These are phyloP conservation scores for Aureobasidium sp. DNA, from an alignment of 2,329 filamentous ascomycete genomes.

Conservation along the genomic window DNA sequence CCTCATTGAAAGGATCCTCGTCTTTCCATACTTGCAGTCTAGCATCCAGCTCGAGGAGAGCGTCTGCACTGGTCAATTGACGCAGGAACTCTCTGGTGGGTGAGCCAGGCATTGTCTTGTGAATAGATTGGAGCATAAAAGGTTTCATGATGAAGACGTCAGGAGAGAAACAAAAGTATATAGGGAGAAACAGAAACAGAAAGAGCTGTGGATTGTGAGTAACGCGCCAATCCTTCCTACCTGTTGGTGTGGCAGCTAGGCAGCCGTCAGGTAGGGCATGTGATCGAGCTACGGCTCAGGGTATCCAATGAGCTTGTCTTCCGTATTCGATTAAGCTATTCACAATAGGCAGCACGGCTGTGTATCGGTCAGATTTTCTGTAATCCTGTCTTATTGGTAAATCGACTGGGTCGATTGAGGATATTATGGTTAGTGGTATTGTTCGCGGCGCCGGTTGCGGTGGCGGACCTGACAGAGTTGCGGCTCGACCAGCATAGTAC, in stretches of 20 bases:
- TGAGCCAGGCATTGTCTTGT: background rate
- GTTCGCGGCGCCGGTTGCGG: background rate
- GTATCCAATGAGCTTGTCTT: conserved; percentile 9
- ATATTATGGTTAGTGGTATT: background rate
- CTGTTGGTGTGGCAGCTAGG: conserved; percentile 7
- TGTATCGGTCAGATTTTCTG: background rate
- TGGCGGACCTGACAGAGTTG: background rate
- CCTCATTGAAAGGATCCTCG: background rate
- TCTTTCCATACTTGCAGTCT: background rate
- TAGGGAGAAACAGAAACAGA: background rate
- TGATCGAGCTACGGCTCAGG: background rate
- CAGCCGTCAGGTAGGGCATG: conserved; percentile 10
- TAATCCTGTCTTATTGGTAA: background rate
- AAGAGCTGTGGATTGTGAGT: background rate
- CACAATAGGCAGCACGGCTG: background rate
- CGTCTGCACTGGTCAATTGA: background rate
- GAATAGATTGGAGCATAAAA: background rate
- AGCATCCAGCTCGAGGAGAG: background rate
- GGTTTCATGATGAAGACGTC: background rate
- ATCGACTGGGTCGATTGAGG: background rate
- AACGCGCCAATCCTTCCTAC: conserved; percentile 5
- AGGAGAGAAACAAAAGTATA: background rate
- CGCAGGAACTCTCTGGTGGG: background rate
- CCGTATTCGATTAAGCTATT: background rate
- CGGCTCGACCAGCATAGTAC: background rate